Percentiles rank a stretch among this genome's conserved stretches.
phyloP scores from a whole-genome alignment of 495 filamentous ascomycete species.

The Aspergillus bridgeri region DNA sequence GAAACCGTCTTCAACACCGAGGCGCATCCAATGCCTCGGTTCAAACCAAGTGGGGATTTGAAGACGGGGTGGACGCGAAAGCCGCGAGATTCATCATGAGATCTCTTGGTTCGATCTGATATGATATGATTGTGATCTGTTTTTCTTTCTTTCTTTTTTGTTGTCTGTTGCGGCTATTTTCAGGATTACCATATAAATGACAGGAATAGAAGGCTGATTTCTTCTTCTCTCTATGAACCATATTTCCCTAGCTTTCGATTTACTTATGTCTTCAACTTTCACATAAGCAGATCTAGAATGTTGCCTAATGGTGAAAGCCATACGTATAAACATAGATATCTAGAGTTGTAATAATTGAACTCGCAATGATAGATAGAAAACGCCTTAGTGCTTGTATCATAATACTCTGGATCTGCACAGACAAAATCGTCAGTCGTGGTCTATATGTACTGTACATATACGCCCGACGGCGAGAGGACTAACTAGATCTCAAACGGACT shows the following conservation, averaged over 20 bases:
- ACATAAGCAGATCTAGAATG: too few species aligned
- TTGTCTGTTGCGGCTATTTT: neutral
- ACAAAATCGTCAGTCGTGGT: too few species aligned
- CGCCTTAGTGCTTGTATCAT: too few species aligned
- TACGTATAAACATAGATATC: too few species aligned
- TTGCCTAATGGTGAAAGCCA: too few species aligned
- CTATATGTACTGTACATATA: neutral
- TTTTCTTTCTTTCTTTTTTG: neutral
- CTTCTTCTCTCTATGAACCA: too few species aligned
- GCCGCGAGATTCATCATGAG: slow-evolving; percentile 4
- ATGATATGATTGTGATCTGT: neutral
- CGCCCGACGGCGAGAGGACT: neutral
- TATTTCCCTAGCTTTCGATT: too few species aligned
- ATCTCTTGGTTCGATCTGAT: neutral
- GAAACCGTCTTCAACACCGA: slow-evolving; percentile 93
- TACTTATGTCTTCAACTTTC: too few species aligned
- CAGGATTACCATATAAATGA: neutral
- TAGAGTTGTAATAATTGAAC: too few species aligned
- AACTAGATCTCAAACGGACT: neutral
- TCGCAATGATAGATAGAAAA: too few species aligned
- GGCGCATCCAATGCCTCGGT: slow-evolving; percentile 86
- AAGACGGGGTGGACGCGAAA: slow-evolving; percentile 86
- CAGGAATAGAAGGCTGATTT: neutral
- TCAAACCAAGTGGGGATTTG: slow-evolving; percentile 73
- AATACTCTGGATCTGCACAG: too few species aligned